Conservation (phyloP, 768 basidiomycete species). For the Tylopilus subfusipes region DNA sequence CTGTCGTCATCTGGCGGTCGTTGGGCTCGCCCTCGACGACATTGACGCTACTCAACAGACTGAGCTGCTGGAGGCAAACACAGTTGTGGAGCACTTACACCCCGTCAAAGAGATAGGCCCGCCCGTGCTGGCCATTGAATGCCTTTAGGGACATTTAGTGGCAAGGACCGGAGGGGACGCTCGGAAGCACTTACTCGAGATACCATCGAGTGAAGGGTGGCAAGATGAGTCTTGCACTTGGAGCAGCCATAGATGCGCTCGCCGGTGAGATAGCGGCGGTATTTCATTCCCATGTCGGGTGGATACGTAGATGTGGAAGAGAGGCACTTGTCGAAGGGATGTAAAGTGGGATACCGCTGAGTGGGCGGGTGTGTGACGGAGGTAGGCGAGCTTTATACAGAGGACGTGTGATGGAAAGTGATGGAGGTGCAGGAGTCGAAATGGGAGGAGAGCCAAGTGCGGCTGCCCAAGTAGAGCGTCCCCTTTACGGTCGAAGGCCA, state of each 20-base stretch:
- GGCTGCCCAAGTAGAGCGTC: constrained; percentile 6
- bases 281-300: constrained; percentile 78
- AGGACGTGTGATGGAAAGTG: constrained; percentile 28
- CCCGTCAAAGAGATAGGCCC: constrained; percentile 89
- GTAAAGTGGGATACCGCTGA: constrained; percentile 2
- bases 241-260: constrained; percentile 87
- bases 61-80: constrained; percentile 11
- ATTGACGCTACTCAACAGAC: constrained; percentile 65
- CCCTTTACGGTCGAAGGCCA: constrained; percentile 24
- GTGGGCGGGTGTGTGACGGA: neutral
- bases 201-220: constrained; percentile 89
- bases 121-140: constrained; percentile 95
- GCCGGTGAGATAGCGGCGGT: constrained; percentile 81
- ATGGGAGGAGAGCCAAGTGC: constrained; percentile 1
- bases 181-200: constrained; percentile 59
- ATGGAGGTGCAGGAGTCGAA: constrained; percentile 5
- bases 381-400: constrained; percentile 25
- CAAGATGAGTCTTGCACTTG: constrained; percentile 83
- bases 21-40: constrained; percentile 84
- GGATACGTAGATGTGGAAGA: neutral
- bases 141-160: constrained; percentile 51
- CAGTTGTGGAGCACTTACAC: constrained; percentile 59
- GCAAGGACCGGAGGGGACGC: neutral
- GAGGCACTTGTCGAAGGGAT: neutral
- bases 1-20: constrained; percentile 96